Base-by-base conservation (phyloP, 2,329 filamentous ascomycete species). In the Parascedosporium putredinis region DNA sequence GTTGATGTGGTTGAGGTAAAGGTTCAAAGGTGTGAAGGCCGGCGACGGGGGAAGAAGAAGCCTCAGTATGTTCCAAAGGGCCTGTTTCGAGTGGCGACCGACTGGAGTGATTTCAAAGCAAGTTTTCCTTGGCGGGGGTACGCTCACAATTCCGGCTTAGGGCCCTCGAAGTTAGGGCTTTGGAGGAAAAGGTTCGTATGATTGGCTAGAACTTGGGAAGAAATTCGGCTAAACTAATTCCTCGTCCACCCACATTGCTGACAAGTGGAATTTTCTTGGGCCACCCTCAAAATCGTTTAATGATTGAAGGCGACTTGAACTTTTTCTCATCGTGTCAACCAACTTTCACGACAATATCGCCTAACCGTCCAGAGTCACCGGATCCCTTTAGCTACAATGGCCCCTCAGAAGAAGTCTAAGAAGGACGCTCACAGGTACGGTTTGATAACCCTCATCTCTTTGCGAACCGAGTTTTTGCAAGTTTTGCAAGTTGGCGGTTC, bases 351-450 rank as follows among this genome's bases (percentile, higher is more conserved):
- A 42, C 58, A 55, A 55, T 50, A 63, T 59, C 58, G 60, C 59
- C 61, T 31, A 59, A 64, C 58, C 60, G 56, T 57, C 60, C 64
- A 59, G 36, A 43, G 22, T 33, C 24, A 12, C 36, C 47, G 23
- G 31, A 20, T 42, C 47, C n/a, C 68, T 76, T 71, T 59, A 60
- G 60, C 71, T 75, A 76, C 71, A 78, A 85, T 81, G 77, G 78
- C 76, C 64, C 72, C 74, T 65, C 69, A 78, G 67, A 89, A 88
- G 83, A 87, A 86, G 74, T 76, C 69, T 72, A 91, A 87, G 82
- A 94, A 90, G 78, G 83, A 88, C 73, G 81, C 86, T 66, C 85
- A 89, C 76, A 82, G 75, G 45, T 47, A 34, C 9, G 45, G 3
- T 42, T 9, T 5, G 23, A 9, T 27, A 20, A 42, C 12, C n/a